phyloP scores from a whole-genome alignment of 2,329 filamentous ascomycete species.

The Ophiostoma triangulosporum region DNA sequence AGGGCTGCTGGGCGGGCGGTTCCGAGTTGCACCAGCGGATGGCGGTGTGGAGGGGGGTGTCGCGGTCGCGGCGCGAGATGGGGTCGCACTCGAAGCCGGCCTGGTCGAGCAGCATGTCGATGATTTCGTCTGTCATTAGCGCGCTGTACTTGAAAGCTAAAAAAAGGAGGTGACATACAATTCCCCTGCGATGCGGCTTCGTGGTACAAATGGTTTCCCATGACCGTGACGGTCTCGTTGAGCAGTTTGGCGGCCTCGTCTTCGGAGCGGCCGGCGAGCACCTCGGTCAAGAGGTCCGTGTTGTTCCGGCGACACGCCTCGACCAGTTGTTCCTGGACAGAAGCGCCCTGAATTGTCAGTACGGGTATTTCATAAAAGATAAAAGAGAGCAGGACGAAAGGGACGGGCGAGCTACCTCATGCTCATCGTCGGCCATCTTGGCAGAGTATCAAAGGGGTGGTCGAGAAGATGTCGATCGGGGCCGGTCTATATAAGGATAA shows the following conservation, averaged over 20 bases:
- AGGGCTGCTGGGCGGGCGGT: constrained; percentile 46
- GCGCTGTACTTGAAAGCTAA: not conserved
- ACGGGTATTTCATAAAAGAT: not conserved
- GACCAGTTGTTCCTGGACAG: constrained; percentile 70
- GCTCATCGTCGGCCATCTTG: constrained; percentile 17
- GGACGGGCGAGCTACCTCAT: constrained; percentile 18
- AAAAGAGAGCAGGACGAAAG: not conserved
- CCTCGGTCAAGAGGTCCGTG: constrained; percentile 64
- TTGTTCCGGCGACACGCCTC: constrained; percentile 93
- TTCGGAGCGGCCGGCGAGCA: constrained; percentile 49
- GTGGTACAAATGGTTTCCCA: constrained; percentile 84
- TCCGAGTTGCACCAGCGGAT: constrained; percentile 64
- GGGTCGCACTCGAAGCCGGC: constrained; percentile 77
- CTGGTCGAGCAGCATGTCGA: constrained; percentile 73
- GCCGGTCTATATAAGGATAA: too few relatives aligned
- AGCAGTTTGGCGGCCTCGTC: constrained; percentile 61
- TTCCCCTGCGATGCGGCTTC: constrained; percentile 76
- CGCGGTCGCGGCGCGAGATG: constrained; percentile 52
- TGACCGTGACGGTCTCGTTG: constrained; percentile 71
- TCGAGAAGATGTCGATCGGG: too few relatives aligned
- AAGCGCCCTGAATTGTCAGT: constrained; percentile 53
- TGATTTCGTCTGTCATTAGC: constrained; percentile 50
- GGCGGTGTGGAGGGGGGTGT: constrained; percentile 69
- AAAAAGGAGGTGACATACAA: too few relatives aligned
- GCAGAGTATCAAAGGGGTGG: not conserved